Conservation (phyloP, 306 rosid genomes). For the Lathyrus oleraceus region DNA sequence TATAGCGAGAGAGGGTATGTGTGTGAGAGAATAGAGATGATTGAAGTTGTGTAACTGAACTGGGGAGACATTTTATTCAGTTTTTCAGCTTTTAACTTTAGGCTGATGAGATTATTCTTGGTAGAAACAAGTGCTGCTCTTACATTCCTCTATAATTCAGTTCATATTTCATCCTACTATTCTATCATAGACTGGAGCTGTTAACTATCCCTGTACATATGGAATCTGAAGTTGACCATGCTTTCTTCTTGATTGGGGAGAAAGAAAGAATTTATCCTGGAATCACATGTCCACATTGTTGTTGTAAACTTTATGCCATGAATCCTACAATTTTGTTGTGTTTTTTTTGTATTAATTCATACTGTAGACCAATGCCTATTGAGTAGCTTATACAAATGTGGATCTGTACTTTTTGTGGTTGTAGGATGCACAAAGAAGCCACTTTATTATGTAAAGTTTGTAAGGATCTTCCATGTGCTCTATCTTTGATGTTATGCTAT, state of each 20-base stretch:
- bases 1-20: conserved; percentile 2
- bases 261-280: background rate
- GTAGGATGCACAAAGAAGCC: conserved; percentile 28
- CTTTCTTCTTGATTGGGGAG: conserved; percentile 17
- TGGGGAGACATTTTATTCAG: background rate
- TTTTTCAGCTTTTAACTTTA: conserved; percentile 4
- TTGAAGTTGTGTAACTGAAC: background rate
- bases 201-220: background rate
- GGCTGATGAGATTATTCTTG: background rate
- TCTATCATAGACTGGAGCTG: background rate
- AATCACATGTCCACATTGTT: background rate
- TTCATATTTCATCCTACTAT: conserved; percentile 8
- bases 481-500: conserved; percentile 16
- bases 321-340: conserved; percentile 18
- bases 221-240: conserved; percentile 14
- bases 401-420: conserved; percentile 26
- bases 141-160: background rate
- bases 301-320: conserved; percentile 11
- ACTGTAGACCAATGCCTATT: conserved; percentile 18
- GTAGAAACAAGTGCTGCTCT: background rate
- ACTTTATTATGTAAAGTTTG: conserved; percentile 19
- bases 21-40: background rate
- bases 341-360: conserved; percentile 28
- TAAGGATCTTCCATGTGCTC: background rate
- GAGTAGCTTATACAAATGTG: conserved; percentile 17